phyloP scores from a whole-genome alignment of 768 basidiomycete species.

The Lactifluus piperatus region DNA sequence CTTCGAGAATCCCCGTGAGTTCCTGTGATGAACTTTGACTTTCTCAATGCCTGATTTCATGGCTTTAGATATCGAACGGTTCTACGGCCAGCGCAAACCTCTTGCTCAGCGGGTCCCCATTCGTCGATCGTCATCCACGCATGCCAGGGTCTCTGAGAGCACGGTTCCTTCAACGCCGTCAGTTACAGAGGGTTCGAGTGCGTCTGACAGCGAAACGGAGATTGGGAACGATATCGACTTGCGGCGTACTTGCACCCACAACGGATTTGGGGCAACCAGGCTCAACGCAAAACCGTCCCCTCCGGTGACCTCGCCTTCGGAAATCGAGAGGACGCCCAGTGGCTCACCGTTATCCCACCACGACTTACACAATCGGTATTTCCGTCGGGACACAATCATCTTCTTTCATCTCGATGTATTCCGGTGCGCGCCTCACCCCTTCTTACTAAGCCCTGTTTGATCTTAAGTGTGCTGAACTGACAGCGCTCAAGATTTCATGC shows the following conservation, averaged over 20 bases:
- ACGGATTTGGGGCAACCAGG: background rate
- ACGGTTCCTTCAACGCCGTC: slow-evolving; percentile 44
- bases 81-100: slow-evolving; percentile 87
- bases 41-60: background rate
- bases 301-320: background rate
- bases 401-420: slow-evolving; percentile 77
- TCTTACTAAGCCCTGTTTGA: background rate
- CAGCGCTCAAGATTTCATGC: slow-evolving; percentile 81
- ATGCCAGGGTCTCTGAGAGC: slow-evolving; percentile 21
- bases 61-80: slow-evolving; percentile 80
- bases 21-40: background rate
- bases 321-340: slow-evolving; percentile 16
- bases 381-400: slow-evolving; percentile 78
- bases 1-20: slow-evolving; percentile 96
- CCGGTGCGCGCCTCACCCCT: slow-evolving; percentile 42
- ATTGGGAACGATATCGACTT: slow-evolving; percentile 33
- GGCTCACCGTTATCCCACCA: slow-evolving; percentile 52
- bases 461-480: background rate
- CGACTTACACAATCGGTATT: slow-evolving; percentile 84
- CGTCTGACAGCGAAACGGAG: slow-evolving; percentile 57
- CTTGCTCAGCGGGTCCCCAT: slow-evolving; percentile 79
- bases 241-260: background rate
- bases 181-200: slow-evolving; percentile 63
- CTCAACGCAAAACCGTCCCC: background rate
- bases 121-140: slow-evolving; percentile 20